A percentile compares a stretch with the other conserved stretches of the same genome.
Conservation (phyloP, 2,329 filamentous ascomycete species). For the Fusarium praegraminearum region DNA sequence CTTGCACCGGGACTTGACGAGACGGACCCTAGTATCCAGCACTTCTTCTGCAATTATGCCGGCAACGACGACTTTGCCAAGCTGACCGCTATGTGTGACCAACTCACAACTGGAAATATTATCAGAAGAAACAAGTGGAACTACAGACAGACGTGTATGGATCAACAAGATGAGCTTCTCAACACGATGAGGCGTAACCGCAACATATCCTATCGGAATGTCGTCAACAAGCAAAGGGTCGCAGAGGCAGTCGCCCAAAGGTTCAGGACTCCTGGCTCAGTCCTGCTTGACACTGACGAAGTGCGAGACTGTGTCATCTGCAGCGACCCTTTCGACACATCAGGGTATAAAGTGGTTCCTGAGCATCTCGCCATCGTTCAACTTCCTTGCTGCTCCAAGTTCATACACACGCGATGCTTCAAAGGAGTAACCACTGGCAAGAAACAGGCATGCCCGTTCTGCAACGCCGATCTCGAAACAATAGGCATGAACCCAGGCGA, state of each 20-base stretch:
- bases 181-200: slow-evolving; percentile 9
- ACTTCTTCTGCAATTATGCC: background rate
- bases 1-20: slow-evolving; percentile 15
- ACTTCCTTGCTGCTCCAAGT: slow-evolving; percentile 25
- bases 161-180: background rate
- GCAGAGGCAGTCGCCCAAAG: background rate
- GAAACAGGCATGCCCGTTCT: slow-evolving; percentile 17
- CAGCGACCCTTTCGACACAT: slow-evolving; percentile 12
- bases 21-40: background rate
- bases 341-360: background rate
- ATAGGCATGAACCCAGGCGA: background rate
- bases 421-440: slow-evolving; percentile 4
- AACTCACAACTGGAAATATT: background rate
- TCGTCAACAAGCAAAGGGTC: background rate
- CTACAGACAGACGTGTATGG: background rate
- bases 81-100: background rate
- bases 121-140: background rate
- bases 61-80: background rate
- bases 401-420: slow-evolving; percentile 29
- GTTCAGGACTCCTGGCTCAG: background rate
- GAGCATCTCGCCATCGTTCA: slow-evolving; percentile 1
- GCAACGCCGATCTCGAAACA: background rate
- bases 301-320: slow-evolving; percentile 18
- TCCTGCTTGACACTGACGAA: background rate
- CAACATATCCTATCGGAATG: slow-evolving; percentile 1